These are phyloP conservation scores for Clonostachys chloroleuca DNA, from an alignment of 2,329 filamentous ascomycete genomes.

Conservation along the genomic window DNA sequence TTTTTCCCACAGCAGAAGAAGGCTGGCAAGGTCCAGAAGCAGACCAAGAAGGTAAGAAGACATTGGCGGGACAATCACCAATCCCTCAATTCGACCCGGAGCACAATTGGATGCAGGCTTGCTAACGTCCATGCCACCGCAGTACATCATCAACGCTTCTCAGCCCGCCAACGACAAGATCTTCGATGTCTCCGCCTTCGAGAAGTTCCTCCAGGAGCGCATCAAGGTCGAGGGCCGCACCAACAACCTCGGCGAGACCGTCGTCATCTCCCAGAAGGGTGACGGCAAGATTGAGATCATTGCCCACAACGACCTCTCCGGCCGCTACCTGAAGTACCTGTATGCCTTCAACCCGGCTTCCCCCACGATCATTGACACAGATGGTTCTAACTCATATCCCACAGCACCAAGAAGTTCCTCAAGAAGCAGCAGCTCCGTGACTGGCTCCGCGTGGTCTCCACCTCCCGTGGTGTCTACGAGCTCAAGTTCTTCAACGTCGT, in stretches of 20 bases:
- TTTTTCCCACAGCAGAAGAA: conserved; percentile 59
- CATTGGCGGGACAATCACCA: neutral
- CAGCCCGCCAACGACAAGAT: conserved; percentile 99
- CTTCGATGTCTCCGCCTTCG: conserved; percentile 97
- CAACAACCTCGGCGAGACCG: conserved; percentile 92
- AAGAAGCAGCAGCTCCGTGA: conserved; percentile 99
- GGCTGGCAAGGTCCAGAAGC: conserved; percentile 68
- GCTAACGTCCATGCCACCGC: conserved; percentile 10
- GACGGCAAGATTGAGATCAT: conserved; percentile 99
- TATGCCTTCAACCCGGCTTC: conserved; percentile 38
- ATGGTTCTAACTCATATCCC: neutral
- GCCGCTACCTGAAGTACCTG: conserved; percentile 99
- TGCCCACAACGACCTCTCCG: conserved; percentile 95
- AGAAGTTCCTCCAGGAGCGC: conserved; percentile 99
- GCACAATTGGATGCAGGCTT: neutral
- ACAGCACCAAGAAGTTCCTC: conserved; percentile 99
- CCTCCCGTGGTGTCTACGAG: conserved; percentile 97
- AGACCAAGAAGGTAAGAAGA: conserved; percentile 73
- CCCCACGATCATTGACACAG: neutral
- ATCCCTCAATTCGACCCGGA: neutral
- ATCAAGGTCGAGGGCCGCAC: conserved; percentile 99
- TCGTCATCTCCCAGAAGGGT: conserved; percentile 84
- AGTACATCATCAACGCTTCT: conserved; percentile 99
- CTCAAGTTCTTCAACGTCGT: conserved; percentile 99
- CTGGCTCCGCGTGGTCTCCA: conserved; percentile 98